Percentiles rank a stretch among this genome's conserved stretches.
phyloP scores from a whole-genome alignment of 2,329 filamentous ascomycete species.

The Pezicula carpinea region DNA sequence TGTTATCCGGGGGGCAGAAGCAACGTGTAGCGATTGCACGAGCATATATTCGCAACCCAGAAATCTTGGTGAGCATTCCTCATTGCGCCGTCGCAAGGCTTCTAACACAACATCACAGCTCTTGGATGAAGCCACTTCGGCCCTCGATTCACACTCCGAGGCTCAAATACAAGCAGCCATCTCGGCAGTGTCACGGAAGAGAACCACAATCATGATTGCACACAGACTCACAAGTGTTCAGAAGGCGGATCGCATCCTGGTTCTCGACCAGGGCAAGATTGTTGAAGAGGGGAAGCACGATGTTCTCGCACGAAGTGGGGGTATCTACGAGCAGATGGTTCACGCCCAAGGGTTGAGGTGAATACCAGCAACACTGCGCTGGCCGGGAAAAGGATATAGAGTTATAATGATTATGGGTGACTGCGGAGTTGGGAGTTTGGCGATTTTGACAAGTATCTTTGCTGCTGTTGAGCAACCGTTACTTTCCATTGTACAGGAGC shows the following conservation, averaged over 20 bases:
- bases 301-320: constrained; percentile 47
- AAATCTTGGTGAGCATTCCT: constrained; percentile 52
- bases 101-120: too few relatives aligned
- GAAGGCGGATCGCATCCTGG: constrained; percentile 51
- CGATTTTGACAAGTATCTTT: too few relatives aligned
- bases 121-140: constrained; percentile 77
- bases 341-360: constrained; percentile 15
- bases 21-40: constrained; percentile 76
- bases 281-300: constrained; percentile 50
- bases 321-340: constrained; percentile 34
- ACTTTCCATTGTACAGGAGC: too few relatives aligned
- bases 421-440: too few relatives aligned
- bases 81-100: too few relatives aligned
- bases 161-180: constrained; percentile 62
- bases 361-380: not conserved
- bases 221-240: constrained; percentile 53
- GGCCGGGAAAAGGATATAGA: too few relatives aligned
- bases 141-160: constrained; percentile 55
- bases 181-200: constrained; percentile 46
- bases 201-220: constrained; percentile 54
- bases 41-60: constrained; percentile 66
- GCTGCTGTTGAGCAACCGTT: too few relatives aligned
- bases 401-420: too few relatives aligned
- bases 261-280: constrained; percentile 49
- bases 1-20: constrained; percentile 73